phyloP scores from a whole-genome alignment of 257 asterid species.

The Ehretia macrophylla region DNA sequence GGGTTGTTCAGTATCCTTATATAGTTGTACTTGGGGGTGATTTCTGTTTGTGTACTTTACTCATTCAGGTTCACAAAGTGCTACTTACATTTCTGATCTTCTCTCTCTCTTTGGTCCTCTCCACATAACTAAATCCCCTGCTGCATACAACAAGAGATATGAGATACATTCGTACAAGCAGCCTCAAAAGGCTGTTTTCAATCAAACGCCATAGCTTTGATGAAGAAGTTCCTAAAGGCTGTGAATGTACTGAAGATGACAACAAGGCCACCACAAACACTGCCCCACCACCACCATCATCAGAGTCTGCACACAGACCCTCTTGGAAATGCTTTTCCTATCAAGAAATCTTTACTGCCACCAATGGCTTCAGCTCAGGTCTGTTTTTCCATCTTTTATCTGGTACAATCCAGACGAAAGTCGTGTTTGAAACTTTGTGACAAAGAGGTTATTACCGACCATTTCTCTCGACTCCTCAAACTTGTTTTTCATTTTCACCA shows the following conservation, averaged over 20 bases:
- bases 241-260: conserved; percentile 16
- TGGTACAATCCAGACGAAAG: no score
- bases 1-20: no score
- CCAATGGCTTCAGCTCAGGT: conserved; percentile 74
- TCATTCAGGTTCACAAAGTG: background rate
- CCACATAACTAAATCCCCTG: background rate
- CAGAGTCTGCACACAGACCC: conserved; percentile 45
- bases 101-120: background rate
- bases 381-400: background rate
- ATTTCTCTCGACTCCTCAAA: no score
- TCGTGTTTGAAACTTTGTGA: no score
- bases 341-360: conserved; percentile 67
- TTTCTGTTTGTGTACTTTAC: no score
- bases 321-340: conserved; percentile 87
- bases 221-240: conserved; percentile 33
- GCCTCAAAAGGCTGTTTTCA: conserved; percentile 72
- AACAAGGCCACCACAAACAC: conserved; percentile 9
- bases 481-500: no score
- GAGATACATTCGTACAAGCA: conserved; percentile 71
- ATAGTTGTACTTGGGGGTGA: no score
- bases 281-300: conserved; percentile 11
- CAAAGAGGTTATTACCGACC: no score
- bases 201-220: conserved; percentile 48
- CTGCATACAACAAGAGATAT: conserved; percentile 16
- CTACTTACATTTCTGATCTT: background rate